Conservation (phyloP, 495 filamentous ascomycete species). For the Hypoxylon crocopeplum region DNA sequence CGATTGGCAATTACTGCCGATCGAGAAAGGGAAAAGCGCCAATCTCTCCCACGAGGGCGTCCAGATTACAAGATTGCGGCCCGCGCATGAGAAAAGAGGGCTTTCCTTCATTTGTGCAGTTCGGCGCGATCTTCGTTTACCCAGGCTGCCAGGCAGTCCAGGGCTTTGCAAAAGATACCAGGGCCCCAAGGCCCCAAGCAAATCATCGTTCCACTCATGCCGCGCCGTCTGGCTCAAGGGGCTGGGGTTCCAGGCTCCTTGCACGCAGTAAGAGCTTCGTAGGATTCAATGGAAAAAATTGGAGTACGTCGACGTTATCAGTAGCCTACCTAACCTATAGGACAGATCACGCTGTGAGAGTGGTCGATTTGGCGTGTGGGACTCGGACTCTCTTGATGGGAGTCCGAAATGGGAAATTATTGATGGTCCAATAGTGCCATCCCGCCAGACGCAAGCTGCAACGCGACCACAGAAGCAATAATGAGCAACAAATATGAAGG, state of each 20-base stretch:
- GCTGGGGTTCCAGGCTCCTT: slow-evolving; percentile 30
- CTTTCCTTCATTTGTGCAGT: slow-evolving; percentile 21
- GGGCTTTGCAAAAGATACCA: not conserved
- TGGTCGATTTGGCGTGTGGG: not conserved
- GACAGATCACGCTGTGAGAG: not conserved
- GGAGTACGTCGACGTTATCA: slow-evolving; percentile 12
- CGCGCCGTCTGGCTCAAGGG: slow-evolving; percentile 22
- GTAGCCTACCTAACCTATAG: not conserved
- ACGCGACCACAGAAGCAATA: not conserved
- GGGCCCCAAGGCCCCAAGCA: slow-evolving; percentile 15
- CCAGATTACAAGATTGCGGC: slow-evolving; percentile 20
- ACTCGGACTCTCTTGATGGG: slow-evolving; percentile 20
- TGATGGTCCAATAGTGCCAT: slow-evolving; percentile 20
- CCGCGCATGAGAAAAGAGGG: slow-evolving; percentile 22
- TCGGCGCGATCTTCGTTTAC: slow-evolving; percentile 29
- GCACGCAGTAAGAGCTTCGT: slow-evolving; percentile 21
- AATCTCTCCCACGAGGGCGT: slow-evolving; percentile 28
- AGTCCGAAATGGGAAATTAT: slow-evolving; percentile 23
- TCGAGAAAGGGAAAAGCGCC: slow-evolving; percentile 36
- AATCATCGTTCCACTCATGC: slow-evolving; percentile 35
- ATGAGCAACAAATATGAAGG: not conserved
- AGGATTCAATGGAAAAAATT: slow-evolving; percentile 35
- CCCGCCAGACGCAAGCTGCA: slow-evolving; percentile 6
- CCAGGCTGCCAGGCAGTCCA: slow-evolving; percentile 1
- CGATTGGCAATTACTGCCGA: slow-evolving; percentile 18